Percentiles rank a stretch among this genome's conserved stretches.
Evolutionary conservation across 495 filamentous ascomycete species (phyloP).

Genomic region (Neurospora hispaniola): DNA sequence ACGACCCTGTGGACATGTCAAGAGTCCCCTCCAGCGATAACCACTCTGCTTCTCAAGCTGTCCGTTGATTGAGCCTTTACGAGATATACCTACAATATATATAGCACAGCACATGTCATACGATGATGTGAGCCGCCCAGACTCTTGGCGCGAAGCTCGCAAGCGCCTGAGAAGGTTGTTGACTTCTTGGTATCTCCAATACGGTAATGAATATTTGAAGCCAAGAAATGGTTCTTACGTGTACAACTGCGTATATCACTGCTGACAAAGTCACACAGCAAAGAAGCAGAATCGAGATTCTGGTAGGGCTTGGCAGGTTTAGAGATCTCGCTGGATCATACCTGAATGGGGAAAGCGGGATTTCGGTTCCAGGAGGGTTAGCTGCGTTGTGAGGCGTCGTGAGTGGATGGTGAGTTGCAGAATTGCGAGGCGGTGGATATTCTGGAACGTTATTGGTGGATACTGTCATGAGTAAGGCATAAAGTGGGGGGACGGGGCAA

Average conservation of each 20-base stretch:
- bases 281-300: not conserved
- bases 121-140: not conserved
- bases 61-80: too few species aligned
- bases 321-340: not conserved
- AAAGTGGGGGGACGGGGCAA: too few species aligned
- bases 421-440: not conserved
- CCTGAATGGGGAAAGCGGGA: not conserved
- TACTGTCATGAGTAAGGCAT: not conserved
- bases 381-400: not conserved
- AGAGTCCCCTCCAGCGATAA: not conserved
- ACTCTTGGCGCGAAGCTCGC: not conserved
- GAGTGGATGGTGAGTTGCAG: not conserved
- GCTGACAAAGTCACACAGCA: not conserved
- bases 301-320: not conserved
- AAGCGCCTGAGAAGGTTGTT: not conserved
- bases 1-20: not conserved
- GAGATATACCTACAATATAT: too few species aligned
- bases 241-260: not conserved
- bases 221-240: not conserved
- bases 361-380: not conserved
- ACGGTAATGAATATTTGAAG: not conserved
- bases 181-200: not conserved
- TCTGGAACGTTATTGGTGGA: not conserved
- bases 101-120: not conserved
- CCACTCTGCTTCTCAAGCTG: not conserved